Conservation (phyloP, 176 grass and related monocot species). For the Aechmea fasciata region DNA sequence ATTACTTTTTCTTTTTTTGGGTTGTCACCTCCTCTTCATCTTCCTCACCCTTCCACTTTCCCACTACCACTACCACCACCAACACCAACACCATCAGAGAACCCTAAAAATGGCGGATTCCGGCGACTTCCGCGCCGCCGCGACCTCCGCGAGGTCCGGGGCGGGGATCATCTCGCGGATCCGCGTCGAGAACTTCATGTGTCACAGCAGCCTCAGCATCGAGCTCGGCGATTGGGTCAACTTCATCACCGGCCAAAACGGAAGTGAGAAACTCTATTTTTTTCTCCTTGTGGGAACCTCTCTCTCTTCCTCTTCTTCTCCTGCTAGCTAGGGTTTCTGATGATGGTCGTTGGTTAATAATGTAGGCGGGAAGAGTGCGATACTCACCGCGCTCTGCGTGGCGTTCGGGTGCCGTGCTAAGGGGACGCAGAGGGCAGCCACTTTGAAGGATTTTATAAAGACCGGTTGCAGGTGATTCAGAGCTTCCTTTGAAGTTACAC, state of each 20-base stretch:
- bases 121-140: background rate
- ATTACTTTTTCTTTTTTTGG: too few relatives aligned
- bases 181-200: constrained; percentile 94
- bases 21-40: background rate
- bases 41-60: background rate
- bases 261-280: constrained; percentile 40
- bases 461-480: constrained; percentile 57
- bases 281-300: background rate
- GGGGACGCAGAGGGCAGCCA: constrained; percentile 66
- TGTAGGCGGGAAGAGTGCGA: constrained; percentile 82
- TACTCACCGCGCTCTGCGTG: constrained; percentile 73
- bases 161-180: constrained; percentile 64
- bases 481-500: background rate
- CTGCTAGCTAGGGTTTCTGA: background rate
- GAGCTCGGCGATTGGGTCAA: constrained; percentile 58
- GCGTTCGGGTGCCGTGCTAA: constrained; percentile 87
- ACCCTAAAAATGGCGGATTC: constrained; percentile 4
- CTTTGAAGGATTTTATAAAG: constrained; percentile 90
- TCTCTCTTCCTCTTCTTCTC: background rate
- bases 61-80: background rate
- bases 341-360: background rate
- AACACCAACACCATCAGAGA: too few relatives aligned
- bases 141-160: constrained; percentile 17
- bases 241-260: constrained; percentile 93
- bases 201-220: constrained; percentile 77